Base-by-base conservation (phyloP, 202 grass and related monocot genomes). In the Panicum virgatum region DNA sequence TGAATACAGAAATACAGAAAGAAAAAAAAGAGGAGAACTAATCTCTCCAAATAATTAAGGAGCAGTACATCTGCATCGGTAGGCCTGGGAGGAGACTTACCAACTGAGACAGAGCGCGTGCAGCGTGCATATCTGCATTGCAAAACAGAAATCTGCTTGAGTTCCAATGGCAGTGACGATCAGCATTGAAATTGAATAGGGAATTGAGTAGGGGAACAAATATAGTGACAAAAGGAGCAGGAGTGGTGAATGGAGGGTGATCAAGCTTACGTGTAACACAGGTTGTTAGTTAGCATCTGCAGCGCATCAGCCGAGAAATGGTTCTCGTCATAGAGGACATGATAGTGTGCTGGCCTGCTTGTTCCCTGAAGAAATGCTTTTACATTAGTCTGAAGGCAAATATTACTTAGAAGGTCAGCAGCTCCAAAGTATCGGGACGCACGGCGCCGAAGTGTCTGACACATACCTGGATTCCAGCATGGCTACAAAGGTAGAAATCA, bases 401-500 rank as follows among this genome's bases (percentile, higher is more conserved):
- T 26, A 34, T 40, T 26, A 61, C 40, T 50, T 12, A 48, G 48
- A 20, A 37, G 25, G 38, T 29, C 43, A 5, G 23, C 25, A 4
- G 9, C 19, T 62, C 14, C 12, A 19, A 11, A 70, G 29, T 46
- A 75, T 47, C 51, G 47, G 50, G 1, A 53, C 7, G 32, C 37
- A 45, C 23, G 61, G 11, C n/a, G 52, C 13, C 10, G 34, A 12
- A 70, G 20, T 44, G 78, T 54, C 34, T 45, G 36, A 60, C 2
- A 37, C 4, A 36, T 89, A 96, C 90, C 90, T 94, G 77, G 62
- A 94, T 97, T 16, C 92, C 94, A 32, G 94, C 90, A 88, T 97
- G 94, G 66, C 94, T 97, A 74, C 94, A 97, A 9, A 97, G 81
- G 83, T 91, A 97, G 88, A 97, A 97, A 62, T 97, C 92, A 76